Percentiles rank a stretch among this genome's conserved stretches.
Evolutionary conservation across 768 basidiomycete species (phyloP).

Genomic region (Dioszegia hungarica): DNA sequence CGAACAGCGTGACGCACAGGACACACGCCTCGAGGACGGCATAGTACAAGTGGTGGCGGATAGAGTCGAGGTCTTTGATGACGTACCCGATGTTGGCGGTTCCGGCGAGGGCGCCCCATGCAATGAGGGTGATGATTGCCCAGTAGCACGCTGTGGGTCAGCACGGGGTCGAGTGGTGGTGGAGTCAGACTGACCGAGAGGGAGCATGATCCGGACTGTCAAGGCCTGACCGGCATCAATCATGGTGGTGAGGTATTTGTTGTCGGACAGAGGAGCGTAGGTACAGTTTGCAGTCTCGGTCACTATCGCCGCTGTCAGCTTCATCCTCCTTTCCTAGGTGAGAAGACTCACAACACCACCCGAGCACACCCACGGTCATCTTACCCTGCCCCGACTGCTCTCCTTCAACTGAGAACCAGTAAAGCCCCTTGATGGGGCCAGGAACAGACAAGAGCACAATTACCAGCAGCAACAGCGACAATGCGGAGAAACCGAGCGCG

Average conservation of each 20-base stretch:
- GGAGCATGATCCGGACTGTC: slow-evolving; percentile 42
- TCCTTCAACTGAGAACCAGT: slow-evolving; percentile 42
- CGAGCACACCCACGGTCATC: slow-evolving; percentile 38
- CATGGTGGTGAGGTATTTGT: slow-evolving; percentile 28
- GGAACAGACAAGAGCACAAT: slow-evolving; percentile 46
- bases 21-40: slow-evolving; percentile 43
- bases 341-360: slow-evolving; percentile 44
- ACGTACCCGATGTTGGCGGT: slow-evolving; percentile 34
- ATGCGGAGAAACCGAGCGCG: slow-evolving; percentile 32
- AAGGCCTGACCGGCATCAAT: slow-evolving; percentile 42
- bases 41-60: slow-evolving; percentile 43
- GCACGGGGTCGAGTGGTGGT: neutral
- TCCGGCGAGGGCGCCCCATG: slow-evolving; percentile 39
- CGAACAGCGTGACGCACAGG: slow-evolving; percentile 44
- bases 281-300: slow-evolving; percentile 44
- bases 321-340: neutral
- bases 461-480: slow-evolving; percentile 42
- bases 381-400: slow-evolving; percentile 9
- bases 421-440: slow-evolving; percentile 45
- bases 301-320: neutral
- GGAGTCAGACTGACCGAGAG: slow-evolving; percentile 26
- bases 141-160: slow-evolving; percentile 40
- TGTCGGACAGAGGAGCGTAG: slow-evolving; percentile 44
- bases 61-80: slow-evolving; percentile 41
- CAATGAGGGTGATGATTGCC: slow-evolving; percentile 39